Conservation (phyloP, 2,329 filamentous ascomycete species). For the Domatiomyces globalis region DNA sequence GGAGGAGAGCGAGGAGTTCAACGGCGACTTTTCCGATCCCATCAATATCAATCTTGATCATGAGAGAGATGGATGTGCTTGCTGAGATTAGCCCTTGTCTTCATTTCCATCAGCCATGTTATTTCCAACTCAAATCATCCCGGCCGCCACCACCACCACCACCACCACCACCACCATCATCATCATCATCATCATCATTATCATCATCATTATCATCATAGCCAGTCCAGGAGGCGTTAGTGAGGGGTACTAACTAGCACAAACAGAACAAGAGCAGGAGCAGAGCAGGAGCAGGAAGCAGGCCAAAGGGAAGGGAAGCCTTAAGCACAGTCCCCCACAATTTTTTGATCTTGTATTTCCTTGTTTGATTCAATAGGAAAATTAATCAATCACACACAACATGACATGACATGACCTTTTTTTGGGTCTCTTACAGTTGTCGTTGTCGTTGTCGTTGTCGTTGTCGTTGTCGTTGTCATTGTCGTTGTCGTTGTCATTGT, state of each 20-base stretch:
- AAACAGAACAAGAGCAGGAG: no score
- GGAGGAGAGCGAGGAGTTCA: slow-evolving; percentile 96
- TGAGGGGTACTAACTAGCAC: no score
- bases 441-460: no score
- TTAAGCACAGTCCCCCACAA: background rate
- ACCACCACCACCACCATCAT: background rate
- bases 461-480: no score
- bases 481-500: no score
- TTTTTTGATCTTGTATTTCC: background rate
- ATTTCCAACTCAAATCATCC: no score
- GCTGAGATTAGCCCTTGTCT: slow-evolving; percentile 42
- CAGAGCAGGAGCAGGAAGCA: background rate
- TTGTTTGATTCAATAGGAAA: background rate
- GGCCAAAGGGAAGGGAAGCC: background rate
- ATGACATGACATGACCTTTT: background rate
- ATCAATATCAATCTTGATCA: slow-evolving; percentile 97
- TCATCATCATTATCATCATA: no score
- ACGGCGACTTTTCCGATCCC: slow-evolving; percentile 90
- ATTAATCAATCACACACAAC: background rate
- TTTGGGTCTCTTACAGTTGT: no score
- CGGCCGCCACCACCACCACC: background rate
- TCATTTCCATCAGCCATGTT: no score
- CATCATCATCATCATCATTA: background rate
- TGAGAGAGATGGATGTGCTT: slow-evolving; percentile 83
- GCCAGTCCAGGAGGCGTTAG: no score